Base-by-base conservation (phyloP, 2,329 filamentous ascomycete genomes). In the Setomelanomma holmii region DNA sequence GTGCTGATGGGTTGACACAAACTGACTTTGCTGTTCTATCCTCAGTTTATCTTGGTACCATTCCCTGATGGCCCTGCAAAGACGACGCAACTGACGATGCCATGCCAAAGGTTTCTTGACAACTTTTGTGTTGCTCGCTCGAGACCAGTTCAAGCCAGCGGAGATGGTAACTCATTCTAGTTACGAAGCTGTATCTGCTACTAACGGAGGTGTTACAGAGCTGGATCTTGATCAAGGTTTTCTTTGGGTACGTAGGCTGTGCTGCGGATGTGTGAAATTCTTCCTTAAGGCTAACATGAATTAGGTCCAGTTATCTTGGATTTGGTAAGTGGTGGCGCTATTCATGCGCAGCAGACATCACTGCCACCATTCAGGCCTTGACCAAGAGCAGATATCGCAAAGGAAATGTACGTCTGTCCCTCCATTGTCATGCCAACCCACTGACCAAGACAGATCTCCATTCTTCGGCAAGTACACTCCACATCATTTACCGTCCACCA, bases 71-170 rank as follows among this genome's bases (percentile, higher is more conserved):
- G 45, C 39, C 22, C 38, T 36, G 4, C 24, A 21, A 38, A 21
- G 24, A 38, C 7, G 24, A 12, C 30, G 12, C 42, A 22, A 30
- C 35, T 50, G 49, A 34, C 60, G 21, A 10, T 50, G 4, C 40
- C 11, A 16, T n/a, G 12, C 4, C 3, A 14, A 57, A 84, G 86
- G 92, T 40, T 97, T 97, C 74, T 78, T 96, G 27, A 96, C 93
- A 0, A 96, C 91, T 0, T 93, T 93, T 64, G 88, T 88, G 0
- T 81, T 93, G 21, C 80, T 95, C 39, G 90, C 88, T n/a, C 84
- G 89, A 48, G 87, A 89, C 44, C 75, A 78, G 1, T 91, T 88
- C 67, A 83, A 80, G 4, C 81, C 89, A 20, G 75, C 78, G 8
- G 78, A 86, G 49, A 93, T 93, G 88, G 69, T 70, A 46, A 35